phyloP scores from a whole-genome alignment of 2,329 filamentous ascomycete species.

The Paradendryphiella salina region DNA sequence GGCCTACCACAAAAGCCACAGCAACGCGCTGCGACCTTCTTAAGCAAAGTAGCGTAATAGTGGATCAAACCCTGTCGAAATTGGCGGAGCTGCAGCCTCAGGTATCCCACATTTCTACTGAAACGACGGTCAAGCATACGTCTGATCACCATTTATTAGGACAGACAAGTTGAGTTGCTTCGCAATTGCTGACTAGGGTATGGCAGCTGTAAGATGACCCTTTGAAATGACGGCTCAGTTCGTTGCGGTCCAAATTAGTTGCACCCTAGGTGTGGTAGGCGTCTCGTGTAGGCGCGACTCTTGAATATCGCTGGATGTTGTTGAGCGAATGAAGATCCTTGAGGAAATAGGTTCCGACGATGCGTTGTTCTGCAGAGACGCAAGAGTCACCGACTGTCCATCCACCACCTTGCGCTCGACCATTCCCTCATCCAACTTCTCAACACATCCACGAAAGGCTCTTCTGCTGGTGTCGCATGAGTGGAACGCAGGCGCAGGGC shows the following conservation, averaged over 20 bases:
- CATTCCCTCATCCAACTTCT: conserved; percentile 8
- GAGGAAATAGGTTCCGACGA: conserved; percentile 17
- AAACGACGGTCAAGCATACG: conserved; percentile 1
- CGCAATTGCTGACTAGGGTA: conserved; percentile 19
- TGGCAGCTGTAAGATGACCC: conserved; percentile 17
- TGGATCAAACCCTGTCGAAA: background rate
- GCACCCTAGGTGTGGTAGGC: background rate
- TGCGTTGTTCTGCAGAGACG: conserved; percentile 32
- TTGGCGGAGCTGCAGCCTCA: conserved; percentile 3
- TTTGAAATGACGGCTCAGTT: conserved; percentile 1
- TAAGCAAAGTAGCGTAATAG: background rate
- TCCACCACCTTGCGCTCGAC: conserved; percentile 20
- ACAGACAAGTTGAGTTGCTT: conserved; percentile 25
- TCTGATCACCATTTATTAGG: conserved; percentile 19
- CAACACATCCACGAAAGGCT: conserved; percentile 13
- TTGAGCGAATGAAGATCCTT: conserved; percentile 18
- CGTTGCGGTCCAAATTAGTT: conserved; percentile 17
- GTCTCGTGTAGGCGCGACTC: conserved; percentile 8
- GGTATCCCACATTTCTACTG: conserved; percentile 7
- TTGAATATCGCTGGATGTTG: conserved; percentile 25
- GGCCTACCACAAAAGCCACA: conserved; percentile 2
- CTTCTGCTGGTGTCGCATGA: conserved; percentile 24
- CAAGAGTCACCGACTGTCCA: conserved; percentile 28
- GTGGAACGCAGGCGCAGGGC: conserved; percentile 21
- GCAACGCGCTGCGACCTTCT: background rate